Percentiles rank a stretch among this genome's conserved stretches.
These are phyloP conservation scores for Xylariales sp. DNA, from an alignment of 2,329 filamentous ascomycete species.

Conservation along the genomic window DNA sequence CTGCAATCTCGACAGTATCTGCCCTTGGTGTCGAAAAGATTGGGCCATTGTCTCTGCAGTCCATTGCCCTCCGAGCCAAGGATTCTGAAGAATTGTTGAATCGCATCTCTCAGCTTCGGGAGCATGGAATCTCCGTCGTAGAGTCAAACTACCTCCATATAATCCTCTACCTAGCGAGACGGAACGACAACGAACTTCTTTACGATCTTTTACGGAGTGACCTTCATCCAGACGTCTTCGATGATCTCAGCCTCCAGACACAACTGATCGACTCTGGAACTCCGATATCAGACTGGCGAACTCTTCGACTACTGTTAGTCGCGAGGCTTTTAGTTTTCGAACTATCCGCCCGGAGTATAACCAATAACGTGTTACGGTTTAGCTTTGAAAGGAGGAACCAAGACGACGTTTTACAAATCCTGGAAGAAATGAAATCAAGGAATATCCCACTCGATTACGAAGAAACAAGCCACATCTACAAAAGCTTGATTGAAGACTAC, in stretches of 20 bases:
- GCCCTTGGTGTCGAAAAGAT: conserved; percentile 78
- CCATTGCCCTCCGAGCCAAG: conserved; percentile 75
- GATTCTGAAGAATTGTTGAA: conserved; percentile 65
- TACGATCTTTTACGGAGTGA: conserved; percentile 60
- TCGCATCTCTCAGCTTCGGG: conserved; percentile 70
- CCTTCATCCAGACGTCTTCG: conserved; percentile 67
- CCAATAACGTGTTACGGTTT: conserved; percentile 52
- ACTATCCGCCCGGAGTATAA: conserved; percentile 45
- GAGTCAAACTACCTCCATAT: conserved; percentile 73
- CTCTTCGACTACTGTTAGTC: conserved; percentile 58
- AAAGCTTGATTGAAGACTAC: conserved; percentile 45
- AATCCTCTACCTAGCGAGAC: conserved; percentile 71
- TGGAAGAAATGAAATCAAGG: conserved; percentile 54
- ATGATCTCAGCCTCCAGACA: conserved; percentile 57
- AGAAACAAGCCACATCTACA: conserved; percentile 48
- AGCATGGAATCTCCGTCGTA: conserved; percentile 71
- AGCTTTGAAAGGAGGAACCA: conserved; percentile 48
- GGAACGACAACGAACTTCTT: conserved; percentile 64
- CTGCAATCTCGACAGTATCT: conserved; percentile 73
- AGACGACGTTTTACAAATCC: conserved; percentile 48
- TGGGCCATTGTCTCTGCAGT: conserved; percentile 80
- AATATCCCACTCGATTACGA: conserved; percentile 49
- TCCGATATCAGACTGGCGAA: conserved; percentile 55
- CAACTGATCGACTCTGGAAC: conserved; percentile 53
- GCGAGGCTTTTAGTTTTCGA: conserved; percentile 54